Percentiles rank a stretch among this genome's conserved stretches.
phyloP scores from a whole-genome alignment of 2,329 filamentous ascomycete genomes.

The Passalora sequoiae region DNA sequence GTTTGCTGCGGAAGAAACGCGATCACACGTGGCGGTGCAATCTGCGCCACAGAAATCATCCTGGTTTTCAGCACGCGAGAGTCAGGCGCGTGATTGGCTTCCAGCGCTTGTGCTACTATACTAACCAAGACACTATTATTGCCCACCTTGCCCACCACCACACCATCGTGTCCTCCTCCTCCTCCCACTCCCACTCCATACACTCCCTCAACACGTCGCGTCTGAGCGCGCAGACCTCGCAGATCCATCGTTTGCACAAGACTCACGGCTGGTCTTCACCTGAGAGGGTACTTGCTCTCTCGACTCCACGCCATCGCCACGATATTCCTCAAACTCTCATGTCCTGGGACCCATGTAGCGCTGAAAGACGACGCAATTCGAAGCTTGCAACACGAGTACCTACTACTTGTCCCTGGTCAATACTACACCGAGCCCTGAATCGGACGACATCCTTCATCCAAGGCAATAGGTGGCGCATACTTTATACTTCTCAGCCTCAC shows the following conservation, averaged over 20 bases:
- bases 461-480: constrained; percentile 1
- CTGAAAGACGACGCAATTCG: neutral
- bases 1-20: too few species aligned
- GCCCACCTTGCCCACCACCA: too few species aligned
- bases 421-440: neutral
- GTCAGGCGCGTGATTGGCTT: too few species aligned
- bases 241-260: too few species aligned
- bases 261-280: too few species aligned
- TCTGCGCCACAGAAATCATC: neutral
- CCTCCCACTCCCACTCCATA: too few species aligned
- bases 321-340: neutral
- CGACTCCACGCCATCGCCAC: neutral
- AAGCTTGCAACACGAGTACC: neutral
- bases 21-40: neutral
- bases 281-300: too few species aligned
- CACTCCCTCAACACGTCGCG: too few species aligned
- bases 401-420: neutral
- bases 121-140: too few species aligned
- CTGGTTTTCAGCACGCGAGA: neutral
- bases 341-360: neutral
- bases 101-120: too few species aligned
- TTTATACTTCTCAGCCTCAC: neutral
- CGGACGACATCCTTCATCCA: neutral
- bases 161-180: too few species aligned
- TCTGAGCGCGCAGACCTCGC: too few species aligned